phyloP scores from a whole-genome alignment of 2,329 filamentous ascomycete genomes.

The Aspergillus brasiliensis region DNA sequence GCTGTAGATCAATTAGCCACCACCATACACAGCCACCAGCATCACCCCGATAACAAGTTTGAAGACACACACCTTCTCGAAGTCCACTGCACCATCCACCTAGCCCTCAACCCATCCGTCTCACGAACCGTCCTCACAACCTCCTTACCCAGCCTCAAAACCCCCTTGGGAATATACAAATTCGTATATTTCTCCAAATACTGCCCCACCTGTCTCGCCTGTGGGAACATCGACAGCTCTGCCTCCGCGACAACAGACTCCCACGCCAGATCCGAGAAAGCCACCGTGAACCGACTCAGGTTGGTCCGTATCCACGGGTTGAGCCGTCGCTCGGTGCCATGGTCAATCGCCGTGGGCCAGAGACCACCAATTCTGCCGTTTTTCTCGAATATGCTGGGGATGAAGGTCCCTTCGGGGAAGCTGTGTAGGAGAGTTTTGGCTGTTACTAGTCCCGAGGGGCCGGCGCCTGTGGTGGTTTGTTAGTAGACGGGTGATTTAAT shows the following conservation, averaged over 20 bases:
- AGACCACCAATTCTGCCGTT: slow-evolving; percentile 70
- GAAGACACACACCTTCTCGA: slow-evolving; percentile 18
- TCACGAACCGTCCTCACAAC: slow-evolving; percentile 34
- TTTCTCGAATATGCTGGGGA: slow-evolving; percentile 70
- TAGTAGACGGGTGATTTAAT: neutral
- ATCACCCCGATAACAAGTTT: neutral
- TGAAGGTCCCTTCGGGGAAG: slow-evolving; percentile 57
- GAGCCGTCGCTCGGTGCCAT: slow-evolving; percentile 35
- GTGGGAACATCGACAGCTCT: slow-evolving; percentile 66
- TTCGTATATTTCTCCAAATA: slow-evolving; percentile 69
- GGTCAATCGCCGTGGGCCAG: slow-evolving; percentile 54
- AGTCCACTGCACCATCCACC: neutral
- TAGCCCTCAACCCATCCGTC: slow-evolving; percentile 43
- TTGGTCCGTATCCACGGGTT: slow-evolving; percentile 65
- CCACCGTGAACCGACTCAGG: slow-evolving; percentile 73
- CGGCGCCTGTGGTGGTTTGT: slow-evolving; percentile 57
- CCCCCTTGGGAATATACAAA: slow-evolving; percentile 55
- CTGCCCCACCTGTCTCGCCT: slow-evolving; percentile 72
- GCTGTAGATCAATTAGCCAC: neutral
- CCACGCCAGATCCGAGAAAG: slow-evolving; percentile 68
- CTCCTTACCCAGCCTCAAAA: slow-evolving; percentile 53
- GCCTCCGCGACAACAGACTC: slow-evolving; percentile 46
- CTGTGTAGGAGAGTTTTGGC: slow-evolving; percentile 73
- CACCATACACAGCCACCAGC: too few relatives aligned
- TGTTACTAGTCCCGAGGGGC: slow-evolving; percentile 68